A percentile compares a stretch with the other conserved stretches of the same genome.
These are phyloP conservation scores for Anisogramma anomala DNA, from an alignment of 2,329 filamentous ascomycete species.

Conservation along the genomic window DNA sequence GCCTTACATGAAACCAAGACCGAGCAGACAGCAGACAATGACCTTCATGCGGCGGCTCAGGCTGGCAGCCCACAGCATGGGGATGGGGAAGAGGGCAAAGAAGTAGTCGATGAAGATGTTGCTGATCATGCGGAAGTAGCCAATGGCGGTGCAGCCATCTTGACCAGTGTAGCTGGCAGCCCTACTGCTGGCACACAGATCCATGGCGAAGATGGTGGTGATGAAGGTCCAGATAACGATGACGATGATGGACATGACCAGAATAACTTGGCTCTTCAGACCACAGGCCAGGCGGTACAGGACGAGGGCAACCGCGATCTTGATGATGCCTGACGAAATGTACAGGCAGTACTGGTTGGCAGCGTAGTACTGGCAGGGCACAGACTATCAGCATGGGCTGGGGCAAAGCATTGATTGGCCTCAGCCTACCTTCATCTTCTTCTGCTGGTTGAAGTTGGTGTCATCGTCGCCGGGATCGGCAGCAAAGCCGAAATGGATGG, in stretches of 20 bases:
- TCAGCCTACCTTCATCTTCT: not conserved
- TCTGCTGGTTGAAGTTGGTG: conserved; percentile 17
- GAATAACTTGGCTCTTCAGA: conserved; percentile 16
- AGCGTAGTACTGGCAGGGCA: conserved; percentile 21
- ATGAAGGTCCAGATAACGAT: conserved; percentile 7
- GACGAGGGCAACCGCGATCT: conserved; percentile 24
- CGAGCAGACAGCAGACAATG: conserved; percentile 20
- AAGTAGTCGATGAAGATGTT: conserved; percentile 27
- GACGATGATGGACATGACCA: conserved; percentile 16
- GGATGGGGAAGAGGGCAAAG: conserved; percentile 22
- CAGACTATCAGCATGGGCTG: conserved; percentile 3
- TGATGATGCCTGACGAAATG: conserved; percentile 23
- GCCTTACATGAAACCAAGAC: conserved; percentile 24
- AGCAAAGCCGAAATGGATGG: conserved; percentile 23
- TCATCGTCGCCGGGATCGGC: conserved; percentile 15
- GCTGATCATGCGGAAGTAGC: conserved; percentile 23
- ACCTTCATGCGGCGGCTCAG: conserved; percentile 21
- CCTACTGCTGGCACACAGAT: conserved; percentile 20
- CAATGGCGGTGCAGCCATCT: conserved; percentile 19
- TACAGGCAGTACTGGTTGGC: conserved; percentile 22
- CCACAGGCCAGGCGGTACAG: conserved; percentile 21
- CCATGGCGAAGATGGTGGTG: conserved; percentile 21
- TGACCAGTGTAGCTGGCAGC: conserved; percentile 22
- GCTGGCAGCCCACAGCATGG: conserved; percentile 21
- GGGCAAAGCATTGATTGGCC: rapidly evolving